These are phyloP conservation scores for Dendrocalamus sinicus DNA, from an alignment of 176 grass and related monocot genomes.

Conservation along the genomic window DNA sequence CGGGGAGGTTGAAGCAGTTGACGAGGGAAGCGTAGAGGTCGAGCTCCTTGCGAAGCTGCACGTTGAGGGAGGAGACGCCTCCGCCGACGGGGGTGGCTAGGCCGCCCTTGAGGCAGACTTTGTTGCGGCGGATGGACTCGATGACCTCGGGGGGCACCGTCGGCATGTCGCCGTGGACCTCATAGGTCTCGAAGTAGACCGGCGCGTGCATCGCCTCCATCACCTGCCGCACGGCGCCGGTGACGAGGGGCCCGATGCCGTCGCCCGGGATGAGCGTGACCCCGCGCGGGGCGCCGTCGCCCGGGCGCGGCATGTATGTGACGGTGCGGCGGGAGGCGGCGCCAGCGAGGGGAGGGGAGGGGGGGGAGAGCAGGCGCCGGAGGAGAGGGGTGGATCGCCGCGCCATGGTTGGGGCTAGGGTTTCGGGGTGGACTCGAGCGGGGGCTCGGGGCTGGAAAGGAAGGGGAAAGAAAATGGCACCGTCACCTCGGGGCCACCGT, in stretches of 20 bases:
- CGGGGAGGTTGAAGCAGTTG: constrained; percentile 65
- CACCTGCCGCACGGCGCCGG: constrained; percentile 73
- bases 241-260: constrained; percentile 88
- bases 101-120: constrained; percentile 86
- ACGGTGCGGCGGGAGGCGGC: constrained; percentile 57
- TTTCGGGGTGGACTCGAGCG: constrained; percentile 50
- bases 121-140: constrained; percentile 88
- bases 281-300: constrained; percentile 72
- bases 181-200: constrained; percentile 92
- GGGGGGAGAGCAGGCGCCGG: constrained; percentile 51
- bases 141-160: constrained; percentile 78
- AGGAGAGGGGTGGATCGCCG: constrained; percentile 73
- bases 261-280: constrained; percentile 94
- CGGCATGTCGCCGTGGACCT: constrained; percentile 87
- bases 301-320: constrained; percentile 97
- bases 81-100: constrained; percentile 82
- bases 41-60: constrained; percentile 92
- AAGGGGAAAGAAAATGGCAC: background rate
- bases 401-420: constrained; percentile 74
- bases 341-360: constrained; percentile 31
- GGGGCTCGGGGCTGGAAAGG: background rate
- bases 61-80: constrained; percentile 84
- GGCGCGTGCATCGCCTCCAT: constrained; percentile 97
- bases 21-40: constrained; percentile 90
- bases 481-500: no score